Percentiles rank a stretch among this genome's conserved stretches.
These are phyloP conservation scores for Teratosphaeria gauchensis DNA, from an alignment of 2,329 filamentous ascomycete genomes.

Conservation along the genomic window DNA sequence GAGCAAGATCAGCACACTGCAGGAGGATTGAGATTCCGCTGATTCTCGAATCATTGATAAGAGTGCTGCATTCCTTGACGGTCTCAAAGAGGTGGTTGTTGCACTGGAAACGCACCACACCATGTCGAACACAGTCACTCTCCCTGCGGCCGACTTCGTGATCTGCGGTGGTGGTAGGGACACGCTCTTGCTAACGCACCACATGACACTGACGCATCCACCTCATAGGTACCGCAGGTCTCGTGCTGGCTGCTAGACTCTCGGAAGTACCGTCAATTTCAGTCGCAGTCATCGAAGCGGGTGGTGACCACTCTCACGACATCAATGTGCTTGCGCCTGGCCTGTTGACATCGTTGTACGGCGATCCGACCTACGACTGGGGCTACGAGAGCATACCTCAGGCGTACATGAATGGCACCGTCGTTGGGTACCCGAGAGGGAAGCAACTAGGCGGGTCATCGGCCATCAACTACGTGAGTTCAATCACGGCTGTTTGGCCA, in stretches of 20 bases:
- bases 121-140: slow-evolving; percentile 5
- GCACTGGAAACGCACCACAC: no score
- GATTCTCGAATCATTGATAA: neutral
- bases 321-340: slow-evolving; percentile 22
- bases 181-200: neutral
- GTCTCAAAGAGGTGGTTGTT: no score
- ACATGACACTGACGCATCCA: neutral
- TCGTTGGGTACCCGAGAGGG: neutral
- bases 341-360: slow-evolving; percentile 7
- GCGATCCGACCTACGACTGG: slow-evolving; percentile 6
- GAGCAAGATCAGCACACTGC: neutral
- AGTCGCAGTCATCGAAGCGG: slow-evolving; percentile 27
- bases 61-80: neutral
- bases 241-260: slow-evolving; percentile 13
- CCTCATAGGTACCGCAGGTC: slow-evolving; percentile 8
- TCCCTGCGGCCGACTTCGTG: slow-evolving; percentile 4
- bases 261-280: slow-evolving; percentile 10
- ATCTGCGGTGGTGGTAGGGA: slow-evolving; percentile 6
- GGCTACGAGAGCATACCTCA: slow-evolving; percentile 1
- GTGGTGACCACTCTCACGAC: slow-evolving; percentile 16
- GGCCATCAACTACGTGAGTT: slow-evolving; percentile 26
- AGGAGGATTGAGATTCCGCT: neutral
- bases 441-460: slow-evolving; percentile 26
- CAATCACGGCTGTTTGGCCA: slow-evolving; percentile 3
- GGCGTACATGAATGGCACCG: neutral